These are phyloP conservation scores for Trichoderma asperellum DNA, from an alignment of 2,329 filamentous ascomycete species.

Conservation along the genomic window DNA sequence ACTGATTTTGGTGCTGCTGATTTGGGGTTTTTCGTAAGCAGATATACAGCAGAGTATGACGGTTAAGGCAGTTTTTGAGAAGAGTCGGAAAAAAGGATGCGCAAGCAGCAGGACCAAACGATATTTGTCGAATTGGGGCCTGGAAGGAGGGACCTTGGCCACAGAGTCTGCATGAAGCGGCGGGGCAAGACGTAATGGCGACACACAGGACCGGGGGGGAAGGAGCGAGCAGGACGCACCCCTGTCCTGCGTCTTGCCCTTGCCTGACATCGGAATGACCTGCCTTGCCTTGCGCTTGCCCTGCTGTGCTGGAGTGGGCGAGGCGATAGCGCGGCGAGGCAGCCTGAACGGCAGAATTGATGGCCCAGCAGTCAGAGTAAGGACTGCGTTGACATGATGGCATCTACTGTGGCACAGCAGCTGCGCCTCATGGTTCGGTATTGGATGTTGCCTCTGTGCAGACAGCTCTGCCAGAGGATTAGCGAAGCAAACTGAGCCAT, in stretches of 20 bases:
- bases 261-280: not conserved
- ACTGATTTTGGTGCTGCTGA: not conserved
- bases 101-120: conserved; percentile 16
- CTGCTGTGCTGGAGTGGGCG: not conserved
- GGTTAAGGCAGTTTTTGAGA: not conserved
- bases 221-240: conserved; percentile 8
- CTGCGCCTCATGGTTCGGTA: conserved; percentile 13
- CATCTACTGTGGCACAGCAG: conserved; percentile 19
- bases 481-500: not conserved
- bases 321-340: conserved; percentile 15
- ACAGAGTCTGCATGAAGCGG: conserved; percentile 25
- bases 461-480: not conserved
- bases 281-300: not conserved
- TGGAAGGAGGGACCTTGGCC: conserved; percentile 24
- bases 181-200: conserved; percentile 28
- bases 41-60: not conserved
- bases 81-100: conserved; percentile 5
- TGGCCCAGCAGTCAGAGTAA: not conserved
- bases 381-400: not conserved
- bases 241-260: conserved; percentile 8
- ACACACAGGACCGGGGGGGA: conserved; percentile 22
- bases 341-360: conserved; percentile 13
- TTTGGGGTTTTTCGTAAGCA: not conserved
- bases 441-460: not conserved
- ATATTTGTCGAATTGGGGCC: conserved; percentile 28